Conservation (phyloP, 169 alveolate genomes). For the Miamiensis avidus region DNA sequence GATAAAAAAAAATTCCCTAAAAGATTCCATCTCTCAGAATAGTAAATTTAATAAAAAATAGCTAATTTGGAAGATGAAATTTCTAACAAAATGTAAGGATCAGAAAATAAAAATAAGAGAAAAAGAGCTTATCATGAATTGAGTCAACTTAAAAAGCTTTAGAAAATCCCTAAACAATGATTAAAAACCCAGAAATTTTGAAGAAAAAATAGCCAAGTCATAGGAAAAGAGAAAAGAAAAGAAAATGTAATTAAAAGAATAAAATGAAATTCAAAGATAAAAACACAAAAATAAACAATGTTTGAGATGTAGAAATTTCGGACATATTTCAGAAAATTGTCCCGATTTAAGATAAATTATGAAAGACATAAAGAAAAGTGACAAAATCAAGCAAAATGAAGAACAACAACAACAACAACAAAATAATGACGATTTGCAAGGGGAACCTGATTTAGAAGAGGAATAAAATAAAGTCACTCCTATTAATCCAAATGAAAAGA, state of each 20-base stretch:
- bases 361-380: background rate
- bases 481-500: constrained; percentile 45
- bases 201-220: constrained; percentile 39
- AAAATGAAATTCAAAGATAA: constrained; percentile 38
- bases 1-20: background rate
- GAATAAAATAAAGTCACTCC: too few relatives aligned
- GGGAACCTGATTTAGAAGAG: constrained; percentile 15
- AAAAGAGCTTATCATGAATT: constrained; percentile 32
- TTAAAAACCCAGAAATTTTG: constrained; percentile 36
- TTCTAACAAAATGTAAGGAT: constrained; percentile 39
- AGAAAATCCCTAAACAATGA: constrained; percentile 31
- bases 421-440: constrained; percentile 24
- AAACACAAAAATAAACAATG: constrained; percentile 56
- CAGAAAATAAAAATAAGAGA: constrained; percentile 36
- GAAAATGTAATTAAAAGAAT: constrained; percentile 40
- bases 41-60: constrained; percentile 47
- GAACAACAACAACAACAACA: background rate
- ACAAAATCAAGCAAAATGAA: background rate
- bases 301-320: constrained; percentile 58
- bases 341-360: constrained; percentile 28
- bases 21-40: constrained; percentile 25
- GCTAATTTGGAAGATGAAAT: constrained; percentile 31
- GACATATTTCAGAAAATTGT: constrained; percentile 62
- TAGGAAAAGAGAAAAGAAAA: constrained; percentile 54
- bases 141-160: constrained; percentile 22